Conservation (phyloP, 2,329 filamentous ascomycete genomes). For the Fusarium sp. region DNA sequence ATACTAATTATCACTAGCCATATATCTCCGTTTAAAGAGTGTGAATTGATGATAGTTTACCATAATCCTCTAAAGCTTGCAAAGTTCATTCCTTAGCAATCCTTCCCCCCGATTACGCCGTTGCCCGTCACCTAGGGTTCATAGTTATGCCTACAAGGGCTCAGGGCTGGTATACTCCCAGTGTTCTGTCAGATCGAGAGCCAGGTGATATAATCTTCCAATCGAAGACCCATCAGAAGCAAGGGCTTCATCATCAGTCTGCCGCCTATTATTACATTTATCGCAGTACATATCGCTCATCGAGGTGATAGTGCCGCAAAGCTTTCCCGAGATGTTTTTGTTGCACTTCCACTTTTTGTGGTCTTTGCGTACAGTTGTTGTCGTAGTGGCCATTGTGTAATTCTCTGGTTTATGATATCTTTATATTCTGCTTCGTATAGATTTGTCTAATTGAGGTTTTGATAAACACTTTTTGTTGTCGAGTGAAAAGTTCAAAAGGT, state of each 20-base stretch:
- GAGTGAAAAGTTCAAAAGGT: fast-evolving
- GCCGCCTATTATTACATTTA: background rate
- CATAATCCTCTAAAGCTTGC: too few species aligned
- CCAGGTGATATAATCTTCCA: background rate
- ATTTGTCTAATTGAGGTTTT: fast-evolving
- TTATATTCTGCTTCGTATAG: fast-evolving
- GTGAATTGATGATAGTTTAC: too few species aligned
- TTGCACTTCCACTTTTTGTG: conserved; percentile 20
- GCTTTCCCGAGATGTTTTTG: background rate
- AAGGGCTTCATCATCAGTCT: background rate
- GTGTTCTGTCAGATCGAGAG: background rate
- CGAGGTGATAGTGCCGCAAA: background rate
- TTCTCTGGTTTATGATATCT: fast-evolving
- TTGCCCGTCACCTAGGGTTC: too few species aligned
- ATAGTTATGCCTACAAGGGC: background rate
- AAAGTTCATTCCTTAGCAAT: too few species aligned
- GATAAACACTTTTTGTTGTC: fast-evolving
- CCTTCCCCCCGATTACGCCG: too few species aligned
- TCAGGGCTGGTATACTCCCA: background rate
- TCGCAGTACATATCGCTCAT: background rate
- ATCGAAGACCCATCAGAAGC: background rate
- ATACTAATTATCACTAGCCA: too few species aligned
- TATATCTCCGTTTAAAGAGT: too few species aligned
- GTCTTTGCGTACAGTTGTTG: background rate
- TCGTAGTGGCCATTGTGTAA: background rate